phyloP scores from a whole-genome alignment of 2,329 filamentous ascomycete genomes.

The Epichloe festucae region DNA sequence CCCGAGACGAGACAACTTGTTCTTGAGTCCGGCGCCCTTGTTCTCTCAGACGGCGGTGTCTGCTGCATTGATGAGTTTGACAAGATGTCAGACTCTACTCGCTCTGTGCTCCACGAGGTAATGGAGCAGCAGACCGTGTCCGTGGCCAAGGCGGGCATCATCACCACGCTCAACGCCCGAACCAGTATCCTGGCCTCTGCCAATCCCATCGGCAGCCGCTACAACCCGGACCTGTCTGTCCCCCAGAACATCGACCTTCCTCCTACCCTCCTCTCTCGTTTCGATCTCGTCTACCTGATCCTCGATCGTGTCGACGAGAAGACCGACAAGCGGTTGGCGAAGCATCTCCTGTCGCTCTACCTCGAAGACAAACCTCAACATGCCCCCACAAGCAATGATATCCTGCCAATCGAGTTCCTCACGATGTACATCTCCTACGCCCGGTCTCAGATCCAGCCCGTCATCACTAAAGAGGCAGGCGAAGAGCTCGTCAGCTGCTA shows the following conservation, averaged over 20 bases:
- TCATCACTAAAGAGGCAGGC: constrained; percentile 67
- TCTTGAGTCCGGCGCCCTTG: constrained; percentile 66
- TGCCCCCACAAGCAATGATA: constrained; percentile 58
- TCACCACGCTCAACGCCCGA: constrained; percentile 88
- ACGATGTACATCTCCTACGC: constrained; percentile 97
- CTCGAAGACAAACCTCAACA: constrained; percentile 88
- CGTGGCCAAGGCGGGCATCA: constrained; percentile 84
- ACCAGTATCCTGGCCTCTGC: constrained; percentile 94
- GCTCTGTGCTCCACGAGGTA: constrained; percentile 74
- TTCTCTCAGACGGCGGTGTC: constrained; percentile 68
- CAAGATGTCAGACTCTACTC: constrained; percentile 70
- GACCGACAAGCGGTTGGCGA: constrained; percentile 74
- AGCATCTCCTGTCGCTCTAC: constrained; percentile 92
- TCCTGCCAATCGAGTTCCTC: constrained; percentile 86
- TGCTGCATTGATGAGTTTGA: constrained; percentile 81
- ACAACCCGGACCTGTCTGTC: constrained; percentile 90
- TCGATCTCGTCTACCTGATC: constrained; percentile 93
- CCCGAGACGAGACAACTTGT: constrained; percentile 70
- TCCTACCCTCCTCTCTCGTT: constrained; percentile 86
- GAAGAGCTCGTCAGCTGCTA: constrained; percentile 76
- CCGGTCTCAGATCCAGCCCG: constrained; percentile 71
- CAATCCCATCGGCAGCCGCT: constrained; percentile 95
- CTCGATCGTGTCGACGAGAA: constrained; percentile 89
- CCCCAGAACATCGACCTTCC: constrained; percentile 97
- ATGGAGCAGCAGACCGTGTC: constrained; percentile 84